Base-by-base conservation (phyloP, 2,329 filamentous ascomycete genomes). In the Cadophora malorum region DNA sequence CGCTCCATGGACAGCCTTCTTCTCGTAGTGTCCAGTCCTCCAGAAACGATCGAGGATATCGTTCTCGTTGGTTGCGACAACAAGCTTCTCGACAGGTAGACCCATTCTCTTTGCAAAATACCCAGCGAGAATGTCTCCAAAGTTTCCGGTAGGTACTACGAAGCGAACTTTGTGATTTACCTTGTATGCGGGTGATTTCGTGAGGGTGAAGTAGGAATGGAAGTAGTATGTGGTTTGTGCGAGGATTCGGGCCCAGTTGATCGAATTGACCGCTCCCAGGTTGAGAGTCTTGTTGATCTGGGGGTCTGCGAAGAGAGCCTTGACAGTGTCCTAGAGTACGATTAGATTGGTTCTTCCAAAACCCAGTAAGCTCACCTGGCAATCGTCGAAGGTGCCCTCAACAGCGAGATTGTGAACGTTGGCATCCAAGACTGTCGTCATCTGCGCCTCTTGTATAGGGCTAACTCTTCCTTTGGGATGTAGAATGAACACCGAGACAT, bases 141-240 rank as follows among this genome's bases (percentile, higher is more conserved):
- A 99, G 84, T 99, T 98, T 66, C 96, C 96, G 0, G 94, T 96
- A 1, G 96, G 96, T 0, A 97, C 93, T 9, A 97, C 92, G 76
- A 94, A 97, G 69, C 94, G 90, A 49, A 96, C 85, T 76, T 88
- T 88, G 73, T 92, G 87, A 73, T 86, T 87, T 28, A 90, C 76
- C 67, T 88, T 85, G 79, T 91, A 91, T 19, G 82, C 80, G 0
- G 85, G 77, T 4, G 87, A 87, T 77, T 84, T 86, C 69, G 84
- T 85, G 41, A 99, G 88, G 16, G 90, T 83, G 81, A 97, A 97
- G 85, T 98, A 98, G 14, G 96, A 90, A 80, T 96, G 86, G 84
- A 97, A 97, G 85, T 97, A 99, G 86, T 97, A 98, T 69, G 93
- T 93, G 72, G 97, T 97, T 82, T 99, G 96, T 14, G 96, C 95